These are phyloP conservation scores for Aspergillus brasiliensis DNA, from an alignment of 2,329 filamentous ascomycete species.

Conservation along the genomic window DNA sequence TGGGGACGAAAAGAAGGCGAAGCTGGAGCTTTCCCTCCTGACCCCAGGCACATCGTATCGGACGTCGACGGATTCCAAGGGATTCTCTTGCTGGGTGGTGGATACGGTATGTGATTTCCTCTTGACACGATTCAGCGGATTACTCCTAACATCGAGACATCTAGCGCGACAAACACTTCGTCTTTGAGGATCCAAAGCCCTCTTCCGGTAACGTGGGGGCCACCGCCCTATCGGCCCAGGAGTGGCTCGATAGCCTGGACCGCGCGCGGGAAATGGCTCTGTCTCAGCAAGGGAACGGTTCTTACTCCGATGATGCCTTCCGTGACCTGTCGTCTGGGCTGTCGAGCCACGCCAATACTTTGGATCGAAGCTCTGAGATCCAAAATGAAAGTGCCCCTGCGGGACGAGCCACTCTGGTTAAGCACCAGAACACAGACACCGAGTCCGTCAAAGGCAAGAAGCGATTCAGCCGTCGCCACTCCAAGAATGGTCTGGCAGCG, in stretches of 20 bases:
- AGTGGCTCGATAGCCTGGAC: slow-evolving; percentile 90
- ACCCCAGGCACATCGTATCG: slow-evolving; percentile 75
- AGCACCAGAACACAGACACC: slow-evolving; percentile 48
- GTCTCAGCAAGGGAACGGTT: slow-evolving; percentile 67
- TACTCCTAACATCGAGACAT: slow-evolving; percentile 31
- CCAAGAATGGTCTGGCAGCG: slow-evolving; percentile 88
- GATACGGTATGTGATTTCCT: slow-evolving; percentile 74
- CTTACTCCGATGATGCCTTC: slow-evolving; percentile 70
- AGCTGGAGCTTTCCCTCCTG: slow-evolving; percentile 85
- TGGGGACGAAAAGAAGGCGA: slow-evolving; percentile 93
- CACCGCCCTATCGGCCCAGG: slow-evolving; percentile 71
- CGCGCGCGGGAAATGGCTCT: slow-evolving; percentile 81
- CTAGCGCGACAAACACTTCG: slow-evolving; percentile 84
- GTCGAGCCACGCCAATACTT: slow-evolving; percentile 62
- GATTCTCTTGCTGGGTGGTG: slow-evolving; percentile 82
- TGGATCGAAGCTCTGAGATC: slow-evolving; percentile 45
- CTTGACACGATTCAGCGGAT: slow-evolving; percentile 13
- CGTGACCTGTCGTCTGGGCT: slow-evolving; percentile 69
- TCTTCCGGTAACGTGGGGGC: slow-evolving; percentile 64
- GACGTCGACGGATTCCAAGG: slow-evolving; percentile 81
- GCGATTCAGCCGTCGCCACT: slow-evolving; percentile 87
- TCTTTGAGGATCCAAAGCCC: slow-evolving; percentile 89
- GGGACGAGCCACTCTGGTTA: slow-evolving; percentile 49
- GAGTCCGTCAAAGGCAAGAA: slow-evolving; percentile 62
- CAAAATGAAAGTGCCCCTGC: slow-evolving; percentile 40